Evolutionary conservation across 306 rosid species (phyloP).

Genomic region (Rosa multiflora): DNA sequence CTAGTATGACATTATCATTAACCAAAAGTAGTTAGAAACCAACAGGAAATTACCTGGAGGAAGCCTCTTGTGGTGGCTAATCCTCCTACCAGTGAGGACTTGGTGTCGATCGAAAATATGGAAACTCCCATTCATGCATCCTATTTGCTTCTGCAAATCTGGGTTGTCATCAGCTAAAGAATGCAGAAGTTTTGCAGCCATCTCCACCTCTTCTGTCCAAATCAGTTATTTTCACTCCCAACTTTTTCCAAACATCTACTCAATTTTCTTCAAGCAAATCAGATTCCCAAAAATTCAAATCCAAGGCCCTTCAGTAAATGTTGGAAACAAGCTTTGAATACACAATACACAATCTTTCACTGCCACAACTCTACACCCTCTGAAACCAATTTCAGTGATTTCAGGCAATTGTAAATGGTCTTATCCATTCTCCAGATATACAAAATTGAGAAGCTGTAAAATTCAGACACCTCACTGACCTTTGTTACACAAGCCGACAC

Average conservation of each 20-base stretch:
- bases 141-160: constrained; percentile 94
- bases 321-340: no score
- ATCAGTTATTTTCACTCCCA: constrained; percentile 24
- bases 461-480: constrained; percentile 26
- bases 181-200: constrained; percentile 89
- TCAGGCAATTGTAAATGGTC: constrained; percentile 13
- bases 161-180: constrained; percentile 91
- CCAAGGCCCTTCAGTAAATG: constrained; percentile 1
- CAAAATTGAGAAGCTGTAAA: constrained; percentile 23
- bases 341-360: neutral
- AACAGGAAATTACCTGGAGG: constrained; percentile 47
- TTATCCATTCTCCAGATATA: constrained; percentile 14
- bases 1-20: neutral
- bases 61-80: constrained; percentile 68
- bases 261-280: constrained; percentile 32
- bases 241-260: constrained; percentile 26
- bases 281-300: constrained; percentile 22
- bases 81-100: constrained; percentile 45
- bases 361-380: constrained; percentile 10
- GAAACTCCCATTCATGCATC: constrained; percentile 88
- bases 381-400: constrained; percentile 12
- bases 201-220: constrained; percentile 36
- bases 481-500: constrained; percentile 20
- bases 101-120: constrained; percentile 83
- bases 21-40: neutral